phyloP scores from a whole-genome alignment of 2,329 filamentous ascomycete species.

The Fusarium protoensiforme region DNA sequence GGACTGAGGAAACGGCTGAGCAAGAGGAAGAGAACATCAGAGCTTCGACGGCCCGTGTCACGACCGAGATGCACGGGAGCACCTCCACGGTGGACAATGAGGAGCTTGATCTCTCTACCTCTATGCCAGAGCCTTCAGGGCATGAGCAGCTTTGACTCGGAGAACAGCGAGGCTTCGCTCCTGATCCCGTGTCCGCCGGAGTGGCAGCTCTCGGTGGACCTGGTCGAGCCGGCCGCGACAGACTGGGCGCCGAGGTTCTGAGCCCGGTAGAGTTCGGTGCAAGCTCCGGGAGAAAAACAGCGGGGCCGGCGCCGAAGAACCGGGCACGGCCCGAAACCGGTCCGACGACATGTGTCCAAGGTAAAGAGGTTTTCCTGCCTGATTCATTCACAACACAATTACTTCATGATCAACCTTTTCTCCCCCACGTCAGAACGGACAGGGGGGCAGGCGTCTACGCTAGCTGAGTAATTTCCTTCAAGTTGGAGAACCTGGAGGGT shows the following conservation, averaged over 20 bases:
- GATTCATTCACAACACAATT: not conserved
- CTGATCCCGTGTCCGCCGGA: constrained; percentile 22
- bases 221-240: constrained; percentile 22
- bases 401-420: not conserved
- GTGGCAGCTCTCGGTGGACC: constrained; percentile 23
- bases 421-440: not conserved
- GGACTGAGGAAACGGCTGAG: constrained; percentile 4
- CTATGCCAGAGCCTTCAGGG: not conserved
- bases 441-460: not conserved
- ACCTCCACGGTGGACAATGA: constrained; percentile 30
- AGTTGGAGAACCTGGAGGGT: not conserved
- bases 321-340: not conserved
- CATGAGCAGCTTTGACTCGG: not conserved
- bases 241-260: constrained; percentile 25
- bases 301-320: constrained; percentile 1
- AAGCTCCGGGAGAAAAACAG: not conserved
- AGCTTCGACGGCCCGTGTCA: not conserved
- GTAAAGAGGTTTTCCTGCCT: not conserved
- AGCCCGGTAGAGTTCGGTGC: not conserved
- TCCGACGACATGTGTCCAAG: not conserved
- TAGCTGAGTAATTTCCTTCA: not conserved
- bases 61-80: constrained; percentile 20
- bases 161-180: constrained; percentile 14
- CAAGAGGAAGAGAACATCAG: not conserved
- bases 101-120: constrained; percentile 3